phyloP scores from a whole-genome alignment of 257 asterid genomes.

The Catharanthus roseus region DNA sequence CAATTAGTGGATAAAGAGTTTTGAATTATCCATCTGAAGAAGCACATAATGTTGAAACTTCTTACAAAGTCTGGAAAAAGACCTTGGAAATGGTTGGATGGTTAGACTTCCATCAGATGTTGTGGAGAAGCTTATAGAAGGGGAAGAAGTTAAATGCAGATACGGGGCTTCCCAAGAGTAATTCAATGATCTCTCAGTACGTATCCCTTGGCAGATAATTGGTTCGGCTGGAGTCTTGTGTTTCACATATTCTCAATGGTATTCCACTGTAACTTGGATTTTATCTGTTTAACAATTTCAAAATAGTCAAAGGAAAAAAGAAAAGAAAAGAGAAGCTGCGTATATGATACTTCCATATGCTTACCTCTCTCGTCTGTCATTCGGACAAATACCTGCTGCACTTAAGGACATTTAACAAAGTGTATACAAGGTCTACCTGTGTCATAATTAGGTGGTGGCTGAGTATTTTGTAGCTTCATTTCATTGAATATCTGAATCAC shows the following conservation, averaged over 20 bases:
- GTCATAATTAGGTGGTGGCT: not conserved
- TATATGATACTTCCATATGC: too few species aligned
- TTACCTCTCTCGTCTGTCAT: not conserved
- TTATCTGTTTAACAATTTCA: too few species aligned
- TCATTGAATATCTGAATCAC: too few species aligned
- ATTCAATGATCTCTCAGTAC: not conserved
- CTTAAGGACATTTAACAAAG: not conserved
- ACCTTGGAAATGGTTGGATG: slow-evolving; percentile 80
- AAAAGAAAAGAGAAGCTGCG: too few species aligned
- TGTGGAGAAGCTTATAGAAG: slow-evolving; percentile 75
- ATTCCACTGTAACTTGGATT: slow-evolving; percentile 6
- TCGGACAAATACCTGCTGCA: not conserved
- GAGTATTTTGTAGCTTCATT: not conserved
- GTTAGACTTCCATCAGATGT: slow-evolving; percentile 85
- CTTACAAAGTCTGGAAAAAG: slow-evolving; percentile 76
- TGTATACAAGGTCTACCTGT: not conserved
- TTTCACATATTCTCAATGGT: slow-evolving; percentile 7
- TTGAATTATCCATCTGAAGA: slow-evolving; percentile 97
- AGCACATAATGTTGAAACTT: slow-evolving; percentile 70
- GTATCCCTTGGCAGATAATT: not conserved
- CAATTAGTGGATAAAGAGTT: too few species aligned
- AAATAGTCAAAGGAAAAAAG: too few species aligned
- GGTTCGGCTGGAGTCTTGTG: not conserved
- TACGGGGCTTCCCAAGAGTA: slow-evolving; percentile 25
- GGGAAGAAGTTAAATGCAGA: slow-evolving; percentile 62